Base-by-base conservation (phyloP, 2,329 filamentous ascomycete species). In the Fusarium sp. region DNA sequence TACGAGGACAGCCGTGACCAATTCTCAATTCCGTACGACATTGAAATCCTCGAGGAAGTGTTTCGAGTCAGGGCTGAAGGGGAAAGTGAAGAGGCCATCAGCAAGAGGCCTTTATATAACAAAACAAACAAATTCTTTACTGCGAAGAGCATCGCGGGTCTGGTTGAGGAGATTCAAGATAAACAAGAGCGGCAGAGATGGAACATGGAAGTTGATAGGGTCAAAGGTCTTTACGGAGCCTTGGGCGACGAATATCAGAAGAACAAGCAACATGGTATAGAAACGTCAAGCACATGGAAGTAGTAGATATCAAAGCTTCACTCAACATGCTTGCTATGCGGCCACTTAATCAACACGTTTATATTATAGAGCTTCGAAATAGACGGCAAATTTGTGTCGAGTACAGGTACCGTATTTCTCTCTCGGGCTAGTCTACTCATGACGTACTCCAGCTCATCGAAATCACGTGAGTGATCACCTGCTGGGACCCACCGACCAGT, bases 1-100 rank as follows among this genome's bases (percentile, higher is more conserved):
- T 87, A 88, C 72, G 84, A 88, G 74, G 86, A 89, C 73, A 88
- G 83, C 52, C 78, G 86, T 39, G 85, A 88, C 66, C 71, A 87
- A 7, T 88, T 89, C 69, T 74, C 76, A 4, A 88, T 88, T 57
- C 86, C 86, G 3, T 83, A 88, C 73, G 87, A 89, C 61, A 87
- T 88, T 64, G 82, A 87, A 49, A 88, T 89, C 56, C 70, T 89
- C 46, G 78, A 87, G 73, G 78, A 84, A 58, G 86, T 89, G 2
- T 89, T 88, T 69, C 79, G 84, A 5, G 86, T 88, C 2, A 78
- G 75, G 5, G 81, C 76, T 0, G 76, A 77, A 14, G 69, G 54
- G 1, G 81, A 85, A 66, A 78, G 75, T 11, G 77, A 79, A 4
- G 81, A 79, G 54, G 77, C 77, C 6, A 65, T 86, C 17, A 73